phyloP scores from a whole-genome alignment of 306 rosid species.

The Fragaria nilgerrensis region DNA sequence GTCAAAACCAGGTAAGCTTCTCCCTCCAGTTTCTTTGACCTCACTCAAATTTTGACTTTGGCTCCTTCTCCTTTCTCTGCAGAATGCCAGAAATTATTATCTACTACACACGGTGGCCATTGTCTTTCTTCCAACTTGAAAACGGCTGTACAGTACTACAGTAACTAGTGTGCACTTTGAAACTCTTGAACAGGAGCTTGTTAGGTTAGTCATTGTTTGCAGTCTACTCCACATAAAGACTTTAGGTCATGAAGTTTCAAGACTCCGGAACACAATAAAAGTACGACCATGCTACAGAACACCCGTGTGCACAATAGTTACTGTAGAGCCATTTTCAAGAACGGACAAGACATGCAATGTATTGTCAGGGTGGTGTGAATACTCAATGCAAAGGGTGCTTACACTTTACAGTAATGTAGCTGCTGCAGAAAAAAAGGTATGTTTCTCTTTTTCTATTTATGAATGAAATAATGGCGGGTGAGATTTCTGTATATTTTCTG shows the following conservation, averaged over 20 bases:
- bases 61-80: background rate
- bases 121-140: background rate
- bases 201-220: background rate
- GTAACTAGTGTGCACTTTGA: background rate
- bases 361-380: constrained; percentile 40
- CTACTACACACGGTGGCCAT: background rate
- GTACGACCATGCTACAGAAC: background rate
- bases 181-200: background rate
- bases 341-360: constrained; percentile 58
- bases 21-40: background rate
- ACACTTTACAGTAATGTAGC: background rate
- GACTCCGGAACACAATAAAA: background rate
- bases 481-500: background rate
- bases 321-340: constrained; percentile 44
- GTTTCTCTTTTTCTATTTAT: background rate
- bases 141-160: background rate
- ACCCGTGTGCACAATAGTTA: background rate
- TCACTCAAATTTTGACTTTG: background rate
- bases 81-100: background rate
- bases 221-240: background rate
- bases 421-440: background rate
- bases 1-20: background rate
- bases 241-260: background rate
- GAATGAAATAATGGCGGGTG: background rate
- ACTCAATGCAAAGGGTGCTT: constrained; percentile 16